Base-by-base conservation (phyloP, 345 rosid species). In the Hypericum androsaemum region DNA sequence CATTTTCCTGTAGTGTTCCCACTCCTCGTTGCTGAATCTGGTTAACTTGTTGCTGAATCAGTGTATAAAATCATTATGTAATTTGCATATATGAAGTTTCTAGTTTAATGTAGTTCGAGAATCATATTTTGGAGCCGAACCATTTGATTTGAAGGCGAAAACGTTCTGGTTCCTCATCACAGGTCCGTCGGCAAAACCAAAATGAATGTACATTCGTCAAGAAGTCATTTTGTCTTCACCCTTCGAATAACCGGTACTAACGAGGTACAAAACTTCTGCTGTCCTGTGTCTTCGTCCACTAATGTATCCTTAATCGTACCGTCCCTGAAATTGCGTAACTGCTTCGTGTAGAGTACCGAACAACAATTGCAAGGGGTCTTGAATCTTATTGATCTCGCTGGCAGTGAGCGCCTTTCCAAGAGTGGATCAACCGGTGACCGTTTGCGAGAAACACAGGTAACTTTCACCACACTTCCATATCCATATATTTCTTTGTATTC, bases 301-400 rank as follows among this genome's bases (percentile, higher is more conserved):
- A 14, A 6, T 52, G 53, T 22, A 22, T 22, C 32, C 59, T 52
- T 17, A 37, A 3, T 28, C 10, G 12, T 32, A 11, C 12, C 54
- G 48, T 45, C 37, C 46, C 56, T 16, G 45, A 13, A 50, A 45
- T 43, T 54, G 37, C 55, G 62, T 47, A 55, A 52, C 50, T 46
- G 50, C 44, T 37, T 16, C 43, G 51, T 14, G 0, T 56, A 92
- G 98, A 77, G 86, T 72, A 92, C 94, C 5, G 98, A 92, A 60
- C 98, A 92, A 65, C 95, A 88, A 70, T 88, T 83, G 52, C 98
- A 92, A 75, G 94, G 98, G 13, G 78, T 92, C 56, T 57, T 92
- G 80, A 92, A 92, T 81, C 88, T 92, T 40, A 88, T 92, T 57
- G 98, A 92, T 78, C 94, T 92, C 63, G 98, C 98, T 41, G 98